Conservation (phyloP, 2,329 filamentous ascomycete genomes). For the Colletotrichum tropicicola region DNA sequence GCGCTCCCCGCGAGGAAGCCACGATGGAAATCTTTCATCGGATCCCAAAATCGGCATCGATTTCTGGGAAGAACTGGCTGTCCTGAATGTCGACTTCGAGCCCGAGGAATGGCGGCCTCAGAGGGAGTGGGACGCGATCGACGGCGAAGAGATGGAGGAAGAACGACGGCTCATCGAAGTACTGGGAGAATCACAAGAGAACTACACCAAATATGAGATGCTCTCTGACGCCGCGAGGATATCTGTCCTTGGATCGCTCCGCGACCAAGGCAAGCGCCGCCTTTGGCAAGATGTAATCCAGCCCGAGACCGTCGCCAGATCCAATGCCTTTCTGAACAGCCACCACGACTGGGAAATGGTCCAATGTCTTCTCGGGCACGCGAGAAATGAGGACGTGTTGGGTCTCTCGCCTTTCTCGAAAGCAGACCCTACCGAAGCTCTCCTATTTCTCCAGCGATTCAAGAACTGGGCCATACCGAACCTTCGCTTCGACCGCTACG, state of each 20-base stretch:
- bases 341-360: neutral
- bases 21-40: neutral
- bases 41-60: neutral
- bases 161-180: neutral
- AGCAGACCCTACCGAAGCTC: neutral
- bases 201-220: neutral
- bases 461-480: neutral
- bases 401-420: neutral
- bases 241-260: neutral
- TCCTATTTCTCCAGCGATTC: neutral
- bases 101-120: neutral
- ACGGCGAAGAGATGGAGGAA: neutral
- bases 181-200: neutral
- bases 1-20: neutral
- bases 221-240: neutral
- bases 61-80: neutral
- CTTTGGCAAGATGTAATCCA: neutral
- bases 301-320: neutral
- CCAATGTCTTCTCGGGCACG: neutral
- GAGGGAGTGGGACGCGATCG: neutral
- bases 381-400: neutral
- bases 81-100: neutral
- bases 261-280: rapidly evolving
- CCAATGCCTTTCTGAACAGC: neutral
- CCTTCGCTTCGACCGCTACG: neutral